These are phyloP conservation scores for Coprinopsis strossmayeri DNA, from an alignment of 768 basidiomycete species.

Conservation along the genomic window DNA sequence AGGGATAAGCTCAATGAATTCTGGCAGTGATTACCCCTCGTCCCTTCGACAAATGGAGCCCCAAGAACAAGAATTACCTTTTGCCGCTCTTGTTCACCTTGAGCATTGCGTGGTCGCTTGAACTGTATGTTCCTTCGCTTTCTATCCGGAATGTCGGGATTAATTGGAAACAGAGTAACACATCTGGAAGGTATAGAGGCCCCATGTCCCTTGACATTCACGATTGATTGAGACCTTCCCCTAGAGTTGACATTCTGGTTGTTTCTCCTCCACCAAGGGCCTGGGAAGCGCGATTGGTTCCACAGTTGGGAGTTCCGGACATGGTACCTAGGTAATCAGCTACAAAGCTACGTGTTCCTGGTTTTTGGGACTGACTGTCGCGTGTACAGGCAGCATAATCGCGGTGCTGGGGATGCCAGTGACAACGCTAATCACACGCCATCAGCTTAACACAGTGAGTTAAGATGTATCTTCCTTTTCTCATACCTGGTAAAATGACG, in stretches of 20 bases:
- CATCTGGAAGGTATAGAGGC: conserved; percentile 64
- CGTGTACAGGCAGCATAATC: conserved; percentile 48
- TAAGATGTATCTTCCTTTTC: conserved; percentile 3
- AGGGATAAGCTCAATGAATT: conserved; percentile 3
- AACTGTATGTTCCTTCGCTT: conserved; percentile 43
- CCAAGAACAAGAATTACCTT: conserved; percentile 42
- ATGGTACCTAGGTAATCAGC: conserved; percentile 56
- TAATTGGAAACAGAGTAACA: conserved; percentile 44
- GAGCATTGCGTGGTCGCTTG: conserved; percentile 70
- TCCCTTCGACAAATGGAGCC: conserved; percentile 48
- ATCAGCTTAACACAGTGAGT: conserved; percentile 51
- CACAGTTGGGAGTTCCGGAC: conserved; percentile 69
- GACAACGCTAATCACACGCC: conserved; percentile 53
- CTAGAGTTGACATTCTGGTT: conserved; percentile 78
- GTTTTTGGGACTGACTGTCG: background rate
- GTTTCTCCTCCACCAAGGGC: conserved; percentile 75
- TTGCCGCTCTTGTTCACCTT: conserved; percentile 67
- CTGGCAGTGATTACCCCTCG: conserved; percentile 44
- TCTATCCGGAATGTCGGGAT: conserved; percentile 3
- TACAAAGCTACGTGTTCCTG: background rate
- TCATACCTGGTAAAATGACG: background rate
- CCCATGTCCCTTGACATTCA: too few species aligned
- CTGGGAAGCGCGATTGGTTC: conserved; percentile 69
- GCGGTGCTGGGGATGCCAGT: conserved; percentile 70
- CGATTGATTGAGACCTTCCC: background rate